A percentile compares a stretch with the other conserved stretches of the same genome.
These are phyloP conservation scores for Acanthamoeba lenticulata DNA, from an alignment of 208 protist genomes.

Conservation along the genomic window DNA sequence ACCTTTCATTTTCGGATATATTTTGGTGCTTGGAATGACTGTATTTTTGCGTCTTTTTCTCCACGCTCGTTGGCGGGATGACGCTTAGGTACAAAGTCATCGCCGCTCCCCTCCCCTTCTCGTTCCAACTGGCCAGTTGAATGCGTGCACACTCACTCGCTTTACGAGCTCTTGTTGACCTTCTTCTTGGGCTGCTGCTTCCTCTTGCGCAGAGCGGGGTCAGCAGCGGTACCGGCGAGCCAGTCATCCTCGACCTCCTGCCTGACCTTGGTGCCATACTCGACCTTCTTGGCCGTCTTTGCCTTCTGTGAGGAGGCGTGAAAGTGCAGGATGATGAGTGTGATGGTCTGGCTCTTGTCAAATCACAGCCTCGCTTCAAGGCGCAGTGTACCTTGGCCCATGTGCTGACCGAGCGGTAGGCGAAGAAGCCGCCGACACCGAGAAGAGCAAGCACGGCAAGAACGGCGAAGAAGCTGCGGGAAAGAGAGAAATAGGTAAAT, in stretches of 20 bases:
- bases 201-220: conserved; percentile 23
- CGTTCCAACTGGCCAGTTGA: no score
- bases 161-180: conserved; percentile 25
- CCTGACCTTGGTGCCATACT: conserved; percentile 39
- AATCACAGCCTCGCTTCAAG: neutral
- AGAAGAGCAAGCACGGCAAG: conserved; percentile 4
- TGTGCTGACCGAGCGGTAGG: conserved; percentile 13
- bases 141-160: neutral
- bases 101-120: no score
- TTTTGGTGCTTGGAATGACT: neutral
- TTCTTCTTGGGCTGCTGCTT: conserved; percentile 27
- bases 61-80: no score
- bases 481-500: neutral
- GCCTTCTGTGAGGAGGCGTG: neutral
- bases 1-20: neutral
- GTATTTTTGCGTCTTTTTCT: no score
- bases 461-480: neutral
- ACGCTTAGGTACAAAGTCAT: no score
- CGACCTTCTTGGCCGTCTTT: neutral
- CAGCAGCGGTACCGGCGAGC: conserved; percentile 18
- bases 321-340: neutral
- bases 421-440: neutral
- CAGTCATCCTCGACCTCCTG: conserved; percentile 31
- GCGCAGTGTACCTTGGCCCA: neutral
- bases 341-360: neutral